Conservation (phyloP, 2,329 filamentous ascomycete species). For the Botryotinia calthae region DNA sequence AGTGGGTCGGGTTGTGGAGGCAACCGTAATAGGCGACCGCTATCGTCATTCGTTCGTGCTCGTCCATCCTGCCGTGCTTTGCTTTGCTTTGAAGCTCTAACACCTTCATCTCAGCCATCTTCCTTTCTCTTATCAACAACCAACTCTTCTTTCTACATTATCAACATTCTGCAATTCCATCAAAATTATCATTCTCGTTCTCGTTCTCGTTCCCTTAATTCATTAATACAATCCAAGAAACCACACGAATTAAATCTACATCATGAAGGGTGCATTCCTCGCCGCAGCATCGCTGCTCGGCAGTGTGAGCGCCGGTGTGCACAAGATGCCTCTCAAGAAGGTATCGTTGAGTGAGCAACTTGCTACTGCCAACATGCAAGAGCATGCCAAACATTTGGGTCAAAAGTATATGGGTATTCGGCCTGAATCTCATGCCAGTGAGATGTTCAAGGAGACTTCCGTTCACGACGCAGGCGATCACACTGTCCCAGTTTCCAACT, state of each 20-base stretch:
- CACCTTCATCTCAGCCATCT: slow-evolving; percentile 15
- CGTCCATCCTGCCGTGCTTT: not conserved
- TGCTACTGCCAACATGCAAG: slow-evolving; percentile 76
- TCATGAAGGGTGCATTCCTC: slow-evolving; percentile 84
- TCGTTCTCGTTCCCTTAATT: slow-evolving; percentile 12
- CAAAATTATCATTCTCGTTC: slow-evolving; percentile 15
- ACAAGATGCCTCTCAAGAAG: slow-evolving; percentile 99
- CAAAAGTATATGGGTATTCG: slow-evolving; percentile 95
- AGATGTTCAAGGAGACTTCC: slow-evolving; percentile 75
- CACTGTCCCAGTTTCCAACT: slow-evolving; percentile 90
- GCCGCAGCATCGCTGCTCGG: slow-evolving; percentile 73
- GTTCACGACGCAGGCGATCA: slow-evolving; percentile 67
- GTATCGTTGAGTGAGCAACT: slow-evolving; percentile 88
- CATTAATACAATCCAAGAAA: slow-evolving; percentile 14
- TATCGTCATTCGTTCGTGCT: slow-evolving; percentile 21
- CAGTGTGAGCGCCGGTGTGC: slow-evolving; percentile 78
- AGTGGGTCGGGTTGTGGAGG: slow-evolving; percentile 12
- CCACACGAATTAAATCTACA: slow-evolving; percentile 30
- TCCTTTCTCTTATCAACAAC: slow-evolving; percentile 20
- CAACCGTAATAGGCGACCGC: slow-evolving; percentile 10
- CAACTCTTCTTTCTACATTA: slow-evolving; percentile 29
- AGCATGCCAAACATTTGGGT: slow-evolving; percentile 76
- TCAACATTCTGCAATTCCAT: slow-evolving; percentile 28
- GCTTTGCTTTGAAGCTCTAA: not conserved
- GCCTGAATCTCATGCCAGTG: slow-evolving; percentile 65